These are phyloP conservation scores for Lipomyces kockii DNA, from an alignment of 805 yeast genomes.

Conservation along the genomic window DNA sequence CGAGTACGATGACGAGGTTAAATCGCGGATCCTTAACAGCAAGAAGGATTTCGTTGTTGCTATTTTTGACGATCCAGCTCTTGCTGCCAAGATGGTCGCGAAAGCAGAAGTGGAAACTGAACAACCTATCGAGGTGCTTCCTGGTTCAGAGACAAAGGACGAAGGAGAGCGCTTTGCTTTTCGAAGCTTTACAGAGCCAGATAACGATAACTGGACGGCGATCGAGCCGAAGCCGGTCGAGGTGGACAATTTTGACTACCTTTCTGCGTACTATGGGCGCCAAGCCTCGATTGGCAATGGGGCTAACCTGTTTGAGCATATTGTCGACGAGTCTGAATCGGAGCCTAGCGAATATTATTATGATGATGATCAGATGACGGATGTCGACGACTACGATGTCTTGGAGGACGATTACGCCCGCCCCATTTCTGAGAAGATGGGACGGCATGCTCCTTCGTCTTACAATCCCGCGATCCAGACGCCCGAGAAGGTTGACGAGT, in stretches of 20 bases:
- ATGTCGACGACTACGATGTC: slow-evolving; percentile 5
- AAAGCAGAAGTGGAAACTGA: background rate
- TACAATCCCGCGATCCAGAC: background rate
- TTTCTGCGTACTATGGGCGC: slow-evolving; percentile 10
- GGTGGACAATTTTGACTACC: slow-evolving; percentile 14
- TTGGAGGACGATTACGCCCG: background rate
- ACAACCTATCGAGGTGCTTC: background rate
- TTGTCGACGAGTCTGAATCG: background rate
- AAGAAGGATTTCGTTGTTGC: background rate
- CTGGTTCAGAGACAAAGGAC: background rate
- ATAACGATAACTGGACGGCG: background rate
- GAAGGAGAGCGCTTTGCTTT: background rate
- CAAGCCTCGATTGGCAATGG: background rate
- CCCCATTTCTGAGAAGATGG: background rate
- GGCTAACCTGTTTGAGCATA: background rate
- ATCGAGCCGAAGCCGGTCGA: background rate
- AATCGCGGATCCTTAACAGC: background rate
- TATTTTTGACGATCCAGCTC: background rate
- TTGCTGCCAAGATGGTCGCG: background rate
- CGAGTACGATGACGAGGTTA: background rate
- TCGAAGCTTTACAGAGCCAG: background rate
- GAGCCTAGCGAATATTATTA: background rate
- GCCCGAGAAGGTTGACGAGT: background rate
- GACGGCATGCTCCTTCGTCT: too few relatives aligned
- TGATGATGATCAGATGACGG: slow-evolving; percentile 4